Base-by-base conservation (phyloP, 2,329 filamentous ascomycete species). In the Nemania sp. region DNA sequence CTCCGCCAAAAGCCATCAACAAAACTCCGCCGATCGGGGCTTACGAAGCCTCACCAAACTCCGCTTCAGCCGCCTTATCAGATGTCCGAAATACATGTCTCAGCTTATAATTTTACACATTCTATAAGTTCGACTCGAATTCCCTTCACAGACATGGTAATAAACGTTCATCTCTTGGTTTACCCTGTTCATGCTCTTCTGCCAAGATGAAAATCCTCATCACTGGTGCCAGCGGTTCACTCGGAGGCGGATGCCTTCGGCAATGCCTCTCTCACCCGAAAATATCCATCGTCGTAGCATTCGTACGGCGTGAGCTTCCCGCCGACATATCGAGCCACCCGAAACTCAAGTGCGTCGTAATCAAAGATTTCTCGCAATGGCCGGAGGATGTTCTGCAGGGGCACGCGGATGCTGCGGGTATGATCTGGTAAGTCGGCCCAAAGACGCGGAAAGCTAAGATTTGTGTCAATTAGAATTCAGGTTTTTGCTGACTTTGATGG, bases 131-230 rank as follows among this genome's bases (percentile, higher is more conserved):
- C 7, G 3, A 29, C 7, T 29, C 3, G 7, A 29, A 29, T 29
- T 29, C 3, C 7, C 7, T 29, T 29, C 25, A 3, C 7, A 29
- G 7, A 3, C 7, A 29, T 29, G 3, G 4, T 7, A 4, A 29
- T 4, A 20, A 34, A 48, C 6, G 5, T 42, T 13, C 13, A 12
- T 6, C 6, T 43, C 7, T 11, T 43, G 10, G 3, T 20, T 43
- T 17, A 2, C 40, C n/a, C 11, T 11, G 18, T n/a, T 3, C 20
- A 20, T 10, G 18, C 25, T 7, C 25, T 7, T 7, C 12, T 9
- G 35, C 32, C n/a, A 48, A 42, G 7, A 76, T 77, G 75, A 77
- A 77, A 52, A 59, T 77, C 52, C 73, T 77, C 40, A 67, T 77
- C 15, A 66, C 68, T 13, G 75, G 75, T 32, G 75, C 73, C 0